Evolutionary conservation across 768 basidiomycete species (phyloP).

Genomic region (Phylloporus sp.): DNA sequence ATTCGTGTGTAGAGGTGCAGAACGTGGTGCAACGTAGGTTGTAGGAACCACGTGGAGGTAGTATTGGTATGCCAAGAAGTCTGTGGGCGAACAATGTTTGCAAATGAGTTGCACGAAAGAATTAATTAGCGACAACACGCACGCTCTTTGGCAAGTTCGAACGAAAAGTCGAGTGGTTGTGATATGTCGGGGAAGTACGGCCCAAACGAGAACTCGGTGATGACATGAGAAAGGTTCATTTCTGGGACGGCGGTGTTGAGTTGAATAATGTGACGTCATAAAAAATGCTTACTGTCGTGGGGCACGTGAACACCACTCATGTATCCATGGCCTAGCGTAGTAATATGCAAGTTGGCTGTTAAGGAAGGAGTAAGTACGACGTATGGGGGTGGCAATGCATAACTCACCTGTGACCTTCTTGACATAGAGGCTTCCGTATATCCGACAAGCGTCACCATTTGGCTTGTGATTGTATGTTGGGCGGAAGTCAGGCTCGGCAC

Average conservation of each 20-base stretch:
- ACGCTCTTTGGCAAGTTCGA: constrained; percentile 70
- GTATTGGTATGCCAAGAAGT: constrained; percentile 90
- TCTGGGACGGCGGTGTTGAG: constrained; percentile 40
- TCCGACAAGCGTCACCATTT: constrained; percentile 76
- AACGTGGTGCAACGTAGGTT: constrained; percentile 78
- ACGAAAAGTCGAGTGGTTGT: constrained; percentile 91
- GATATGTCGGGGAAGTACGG: constrained; percentile 93
- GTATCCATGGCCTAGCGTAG: constrained; percentile 94
- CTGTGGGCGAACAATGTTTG: constrained; percentile 37
- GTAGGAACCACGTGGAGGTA: constrained; percentile 96
- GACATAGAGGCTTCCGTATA: constrained; percentile 77
- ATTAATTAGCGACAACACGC: constrained; percentile 5
- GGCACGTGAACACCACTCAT: constrained; percentile 82
- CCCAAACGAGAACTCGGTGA: constrained; percentile 96
- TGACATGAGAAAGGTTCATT: constrained; percentile 96
- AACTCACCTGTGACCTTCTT: constrained; percentile 85
- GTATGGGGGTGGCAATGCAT: not conserved
- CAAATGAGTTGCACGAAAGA: not conserved
- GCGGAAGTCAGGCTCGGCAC: constrained; percentile 46
- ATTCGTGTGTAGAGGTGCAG: constrained; percentile 61
- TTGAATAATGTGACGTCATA: not conserved
- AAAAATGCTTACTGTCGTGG: constrained; percentile 62
- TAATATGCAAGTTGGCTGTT: constrained; percentile 89
- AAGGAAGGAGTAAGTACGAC: not conserved
- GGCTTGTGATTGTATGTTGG: constrained; percentile 71